phyloP scores from a whole-genome alignment of 2,329 filamentous ascomycete species.

The Cordyceps tenuipes region DNA sequence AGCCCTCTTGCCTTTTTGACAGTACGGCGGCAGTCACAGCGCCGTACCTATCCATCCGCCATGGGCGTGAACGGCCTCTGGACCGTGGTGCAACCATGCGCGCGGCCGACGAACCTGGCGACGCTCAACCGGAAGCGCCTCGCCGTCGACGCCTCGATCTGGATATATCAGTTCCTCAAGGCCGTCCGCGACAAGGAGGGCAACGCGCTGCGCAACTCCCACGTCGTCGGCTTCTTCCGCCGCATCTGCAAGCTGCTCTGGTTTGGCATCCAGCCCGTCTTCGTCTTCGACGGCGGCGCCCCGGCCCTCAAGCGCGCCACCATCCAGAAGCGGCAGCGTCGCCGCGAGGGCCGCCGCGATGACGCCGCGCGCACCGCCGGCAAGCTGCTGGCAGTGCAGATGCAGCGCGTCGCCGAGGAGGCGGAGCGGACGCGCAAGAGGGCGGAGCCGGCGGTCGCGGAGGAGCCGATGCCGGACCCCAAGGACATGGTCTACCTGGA shows the following conservation, averaged over 20 bases:
- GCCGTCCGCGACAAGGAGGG: slow-evolving; percentile 97
- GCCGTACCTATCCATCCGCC: background rate
- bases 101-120: slow-evolving; percentile 90
- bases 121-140: slow-evolving; percentile 94
- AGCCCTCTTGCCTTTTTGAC: background rate
- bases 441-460: slow-evolving; percentile 33
- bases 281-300: slow-evolving; percentile 95
- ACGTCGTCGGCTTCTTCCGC: slow-evolving; percentile 95
- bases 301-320: slow-evolving; percentile 87
- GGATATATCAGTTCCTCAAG: slow-evolving; percentile 99
- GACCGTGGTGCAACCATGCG: slow-evolving; percentile 92
- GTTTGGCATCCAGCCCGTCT: slow-evolving; percentile 92
- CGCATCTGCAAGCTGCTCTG: slow-evolving; percentile 96
- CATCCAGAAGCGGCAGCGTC: slow-evolving; percentile 66
- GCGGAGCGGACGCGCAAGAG: slow-evolving; percentile 59
- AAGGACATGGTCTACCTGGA: slow-evolving; percentile 78
- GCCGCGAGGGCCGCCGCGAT: slow-evolving; percentile 80
- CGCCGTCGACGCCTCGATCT: slow-evolving; percentile 95
- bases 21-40: background rate
- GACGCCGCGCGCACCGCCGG: slow-evolving; percentile 89
- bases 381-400: slow-evolving; percentile 85
- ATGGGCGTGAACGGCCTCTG: slow-evolving; percentile 99
- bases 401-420: slow-evolving; percentile 83
- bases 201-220: slow-evolving; percentile 89
- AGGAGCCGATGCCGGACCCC: slow-evolving; percentile 58